Evolutionary conservation across 2,329 filamentous ascomycete species (phyloP), one percentile per base, ranked within the genome.

Genomic region (Trichoderma sp.): DNA sequence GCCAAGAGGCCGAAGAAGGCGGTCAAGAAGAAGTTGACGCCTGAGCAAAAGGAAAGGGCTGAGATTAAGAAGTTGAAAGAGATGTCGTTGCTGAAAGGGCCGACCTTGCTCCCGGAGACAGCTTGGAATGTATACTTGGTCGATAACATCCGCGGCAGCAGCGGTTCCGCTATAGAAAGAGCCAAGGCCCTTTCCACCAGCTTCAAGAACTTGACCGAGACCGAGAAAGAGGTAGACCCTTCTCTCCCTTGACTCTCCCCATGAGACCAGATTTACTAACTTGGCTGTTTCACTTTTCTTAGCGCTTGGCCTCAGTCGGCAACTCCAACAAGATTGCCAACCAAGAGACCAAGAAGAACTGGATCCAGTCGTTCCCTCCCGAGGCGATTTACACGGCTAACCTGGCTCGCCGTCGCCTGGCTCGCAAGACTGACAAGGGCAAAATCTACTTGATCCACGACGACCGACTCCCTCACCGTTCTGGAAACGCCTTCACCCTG

Each of bases 311-410:
- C n/a, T 74, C 77, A 26, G 75, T 51, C 14, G 81, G 78, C 32
- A 70, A 77, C 2, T 74, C 82, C 74, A 88, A 88, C 80, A 80
- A 79, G 62, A 74, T 76, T 24, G 73, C 75, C 75, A 87, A 87
- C 76, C 75, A 78, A 9, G 80, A 77, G 9, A 75, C 77, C 21
- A 81, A 81, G 76, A 82, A 84, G 78, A 78, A 81, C 18, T 89
- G 87, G 87, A 77, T 89, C n/a, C 80, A 84, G 72, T 79, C 78
- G 32, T 77, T 84, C 74, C 77, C 83, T 4, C 78, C 80, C 3
- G 76, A 78, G 65, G 78, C 81, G 34, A 84, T 88, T 68, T 73
- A 76, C 62, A 73, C 79, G 3, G 87, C 87, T 73, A 89, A 87
- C 81, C 74, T 73, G 3, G 85, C 86, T 26, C 88, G 88, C 71